phyloP scores from a whole-genome alignment of 2,329 filamentous ascomycete species.

The Decorospora gaudefroyi region DNA sequence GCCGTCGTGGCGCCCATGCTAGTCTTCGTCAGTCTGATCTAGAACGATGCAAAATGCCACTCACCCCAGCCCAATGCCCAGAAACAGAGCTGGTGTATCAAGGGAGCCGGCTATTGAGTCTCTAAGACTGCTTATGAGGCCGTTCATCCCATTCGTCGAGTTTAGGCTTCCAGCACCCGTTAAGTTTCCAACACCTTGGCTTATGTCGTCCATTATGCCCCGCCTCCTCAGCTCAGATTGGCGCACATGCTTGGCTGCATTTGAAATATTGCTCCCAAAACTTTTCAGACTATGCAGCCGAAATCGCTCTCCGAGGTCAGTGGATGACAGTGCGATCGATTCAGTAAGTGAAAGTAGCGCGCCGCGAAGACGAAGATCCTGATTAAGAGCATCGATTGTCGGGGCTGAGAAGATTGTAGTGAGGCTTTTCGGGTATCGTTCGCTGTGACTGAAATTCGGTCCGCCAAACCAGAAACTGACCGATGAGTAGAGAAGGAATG shows the following conservation, averaged over 20 bases:
- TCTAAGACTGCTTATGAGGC: slow-evolving; percentile 20
- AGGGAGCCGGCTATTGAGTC: slow-evolving; percentile 18
- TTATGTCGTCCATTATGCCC: slow-evolving; percentile 17
- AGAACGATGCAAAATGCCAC: neutral
- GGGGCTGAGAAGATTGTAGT: slow-evolving; percentile 23
- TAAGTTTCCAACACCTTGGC: slow-evolving; percentile 8
- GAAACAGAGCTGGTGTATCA: slow-evolving; percentile 35
- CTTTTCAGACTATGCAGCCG: slow-evolving; percentile 15
- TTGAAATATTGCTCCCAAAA: slow-evolving; percentile 25
- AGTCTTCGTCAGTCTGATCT: slow-evolving; percentile 10
- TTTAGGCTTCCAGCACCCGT: slow-evolving; percentile 13
- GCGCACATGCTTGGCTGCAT: slow-evolving; percentile 20
- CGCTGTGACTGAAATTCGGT: slow-evolving; percentile 2
- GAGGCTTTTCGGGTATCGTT: slow-evolving; percentile 10
- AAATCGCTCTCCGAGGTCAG: slow-evolving; percentile 23
- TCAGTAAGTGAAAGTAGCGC: slow-evolving; percentile 31
- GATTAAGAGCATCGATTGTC: slow-evolving; percentile 32
- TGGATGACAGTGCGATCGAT: slow-evolving; percentile 27
- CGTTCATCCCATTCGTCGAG: slow-evolving; percentile 18
- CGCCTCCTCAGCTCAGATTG: slow-evolving; percentile 8
- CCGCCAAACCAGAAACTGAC: slow-evolving; percentile 23
- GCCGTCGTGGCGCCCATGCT: slow-evolving; percentile 36
- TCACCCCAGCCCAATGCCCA: slow-evolving; percentile 40
- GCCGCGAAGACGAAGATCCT: slow-evolving; percentile 28
- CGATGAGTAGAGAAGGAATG: slow-evolving; percentile 25